Conservation (phyloP, 2,329 filamentous ascomycete species). For the Colletotrichum paranaense region DNA sequence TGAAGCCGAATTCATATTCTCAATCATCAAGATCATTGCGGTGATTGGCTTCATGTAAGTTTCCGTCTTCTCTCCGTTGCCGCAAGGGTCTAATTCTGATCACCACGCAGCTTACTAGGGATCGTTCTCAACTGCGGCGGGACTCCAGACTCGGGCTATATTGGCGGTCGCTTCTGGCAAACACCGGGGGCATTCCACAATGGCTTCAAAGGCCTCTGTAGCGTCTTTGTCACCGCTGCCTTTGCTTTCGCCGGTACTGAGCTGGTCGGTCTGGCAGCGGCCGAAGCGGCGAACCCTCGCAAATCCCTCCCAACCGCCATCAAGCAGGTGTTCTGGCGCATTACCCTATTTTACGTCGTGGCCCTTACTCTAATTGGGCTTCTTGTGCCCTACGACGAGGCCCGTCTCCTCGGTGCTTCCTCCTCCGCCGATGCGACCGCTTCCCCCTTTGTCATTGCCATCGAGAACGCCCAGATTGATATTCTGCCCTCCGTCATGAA, state of each 20-base stretch:
- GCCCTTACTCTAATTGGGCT: constrained; percentile 84
- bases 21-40: constrained; percentile 85
- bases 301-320: constrained; percentile 87
- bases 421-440: constrained; percentile 70
- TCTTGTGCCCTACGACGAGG: constrained; percentile 79
- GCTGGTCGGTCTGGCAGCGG: constrained; percentile 80
- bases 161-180: constrained; percentile 82
- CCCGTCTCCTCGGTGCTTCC: constrained; percentile 67
- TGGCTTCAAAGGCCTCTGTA: constrained; percentile 85
- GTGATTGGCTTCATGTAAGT: constrained; percentile 88
- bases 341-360: constrained; percentile 89
- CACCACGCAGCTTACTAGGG: constrained; percentile 74
- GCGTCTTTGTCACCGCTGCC: constrained; percentile 80
- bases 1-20: constrained; percentile 90
- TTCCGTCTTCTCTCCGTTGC: constrained; percentile 8
- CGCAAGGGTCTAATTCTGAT: constrained; percentile 17
- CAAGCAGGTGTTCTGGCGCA: constrained; percentile 96
- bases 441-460: constrained; percentile 94
- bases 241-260: constrained; percentile 84
- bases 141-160: constrained; percentile 78
- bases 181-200: constrained; percentile 86
- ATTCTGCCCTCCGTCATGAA: constrained; percentile 92
- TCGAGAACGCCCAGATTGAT: constrained; percentile 83
- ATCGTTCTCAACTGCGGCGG: constrained; percentile 89
- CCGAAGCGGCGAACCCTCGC: constrained; percentile 81